phyloP scores from a whole-genome alignment of 495 filamentous ascomycete species.

The Aspergillus wentii region DNA sequence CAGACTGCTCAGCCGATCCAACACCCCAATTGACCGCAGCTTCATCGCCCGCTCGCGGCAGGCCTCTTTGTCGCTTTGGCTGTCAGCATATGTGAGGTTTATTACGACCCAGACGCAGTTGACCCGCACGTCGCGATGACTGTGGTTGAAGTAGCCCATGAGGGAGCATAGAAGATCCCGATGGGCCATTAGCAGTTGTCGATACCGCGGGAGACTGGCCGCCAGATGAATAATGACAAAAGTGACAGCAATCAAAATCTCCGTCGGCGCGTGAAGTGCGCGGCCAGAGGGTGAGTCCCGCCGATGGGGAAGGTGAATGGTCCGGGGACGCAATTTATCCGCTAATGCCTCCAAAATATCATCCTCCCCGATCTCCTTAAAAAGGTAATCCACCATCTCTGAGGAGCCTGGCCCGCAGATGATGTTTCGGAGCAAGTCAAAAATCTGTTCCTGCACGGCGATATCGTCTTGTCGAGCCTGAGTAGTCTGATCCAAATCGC shows the following conservation, averaged over 20 bases:
- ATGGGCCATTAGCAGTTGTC: slow-evolving; percentile 68
- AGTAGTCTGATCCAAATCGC: slow-evolving; percentile 39
- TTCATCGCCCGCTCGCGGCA: slow-evolving; percentile 61
- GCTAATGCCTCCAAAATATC: slow-evolving; percentile 71
- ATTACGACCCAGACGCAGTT: slow-evolving; percentile 76
- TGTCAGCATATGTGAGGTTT: slow-evolving; percentile 79
- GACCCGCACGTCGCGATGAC: slow-evolving; percentile 62
- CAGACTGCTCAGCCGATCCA: slow-evolving; percentile 58
- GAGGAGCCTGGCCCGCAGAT: slow-evolving; percentile 61
- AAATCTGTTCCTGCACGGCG: slow-evolving; percentile 81
- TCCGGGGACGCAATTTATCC: slow-evolving; percentile 61
- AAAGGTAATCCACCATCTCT: slow-evolving; percentile 83
- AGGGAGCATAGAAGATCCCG: slow-evolving; percentile 46
- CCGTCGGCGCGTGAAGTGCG: slow-evolving; percentile 48
- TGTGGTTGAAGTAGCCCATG: slow-evolving; percentile 59
- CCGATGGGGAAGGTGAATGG: slow-evolving; percentile 34
- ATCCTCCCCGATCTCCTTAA: slow-evolving; percentile 67
- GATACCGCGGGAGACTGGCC: slow-evolving; percentile 69
- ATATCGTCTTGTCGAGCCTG: slow-evolving; percentile 72
- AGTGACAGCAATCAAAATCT: slow-evolving; percentile 70
- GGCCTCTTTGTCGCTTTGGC: slow-evolving; percentile 54
- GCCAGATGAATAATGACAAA: slow-evolving; percentile 83
- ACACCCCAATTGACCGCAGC: slow-evolving; percentile 67
- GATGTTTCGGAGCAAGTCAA: slow-evolving; percentile 86
- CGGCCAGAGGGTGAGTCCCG: slow-evolving; percentile 24